Conservation (phyloP, 805 yeast species). For the Metschnikowia kofuensis region DNA sequence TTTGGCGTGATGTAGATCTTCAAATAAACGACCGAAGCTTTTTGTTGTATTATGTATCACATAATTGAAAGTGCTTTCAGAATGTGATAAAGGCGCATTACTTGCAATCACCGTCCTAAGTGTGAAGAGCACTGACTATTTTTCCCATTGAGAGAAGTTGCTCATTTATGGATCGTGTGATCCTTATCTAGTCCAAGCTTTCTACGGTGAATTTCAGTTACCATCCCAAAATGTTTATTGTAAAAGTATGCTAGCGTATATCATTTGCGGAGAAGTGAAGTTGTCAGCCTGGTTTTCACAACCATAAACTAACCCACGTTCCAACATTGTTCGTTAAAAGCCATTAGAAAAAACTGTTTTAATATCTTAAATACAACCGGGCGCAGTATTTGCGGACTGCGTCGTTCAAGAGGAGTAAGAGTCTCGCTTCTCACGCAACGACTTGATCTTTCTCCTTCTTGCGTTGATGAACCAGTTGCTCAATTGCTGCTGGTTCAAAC, state of each 20-base stretch:
- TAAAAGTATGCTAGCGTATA: not conserved
- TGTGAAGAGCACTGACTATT: too few relatives aligned
- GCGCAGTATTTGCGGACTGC: not conserved
- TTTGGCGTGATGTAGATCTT: not conserved
- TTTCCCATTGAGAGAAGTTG: too few relatives aligned
- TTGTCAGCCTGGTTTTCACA: not conserved
- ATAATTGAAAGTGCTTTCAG: too few relatives aligned
- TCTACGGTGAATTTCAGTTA: not conserved
- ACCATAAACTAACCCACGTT: not conserved
- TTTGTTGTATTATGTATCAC: too few relatives aligned
- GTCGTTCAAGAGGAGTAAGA: not conserved
- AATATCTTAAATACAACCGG: not conserved
- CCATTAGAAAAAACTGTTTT: not conserved
- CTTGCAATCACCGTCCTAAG: too few relatives aligned
- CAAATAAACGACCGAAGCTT: not conserved
- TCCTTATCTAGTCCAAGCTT: not conserved
- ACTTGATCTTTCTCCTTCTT: slow-evolving; percentile 66
- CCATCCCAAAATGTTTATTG: slow-evolving; percentile 1
- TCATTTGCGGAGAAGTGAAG: not conserved
- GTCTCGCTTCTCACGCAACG: slow-evolving; percentile 39
- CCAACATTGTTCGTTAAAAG: not conserved
- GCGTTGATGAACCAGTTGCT: slow-evolving; percentile 90
- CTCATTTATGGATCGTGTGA: not conserved
- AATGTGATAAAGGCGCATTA: too few relatives aligned
- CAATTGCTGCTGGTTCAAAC: slow-evolving; percentile 75